Conservation (phyloP, 805 yeast genomes). For the Zygoascus ofunaensis region DNA sequence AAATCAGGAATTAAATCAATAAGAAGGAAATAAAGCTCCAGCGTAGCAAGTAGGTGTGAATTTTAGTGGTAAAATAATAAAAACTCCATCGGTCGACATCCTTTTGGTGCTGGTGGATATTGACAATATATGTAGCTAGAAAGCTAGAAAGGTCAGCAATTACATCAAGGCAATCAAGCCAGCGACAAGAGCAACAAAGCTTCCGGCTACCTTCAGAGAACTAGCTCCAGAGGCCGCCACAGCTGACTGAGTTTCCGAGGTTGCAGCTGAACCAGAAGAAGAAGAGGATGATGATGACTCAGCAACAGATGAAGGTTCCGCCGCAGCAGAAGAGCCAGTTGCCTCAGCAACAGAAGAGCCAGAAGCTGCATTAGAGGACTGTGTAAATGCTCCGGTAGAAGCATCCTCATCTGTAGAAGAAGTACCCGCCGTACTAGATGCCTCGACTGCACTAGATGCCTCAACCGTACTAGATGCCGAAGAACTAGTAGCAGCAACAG, state of each 20-base stretch:
- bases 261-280: background rate
- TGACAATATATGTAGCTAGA: no score
- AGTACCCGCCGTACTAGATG: conserved; percentile 6
- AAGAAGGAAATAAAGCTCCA: no score
- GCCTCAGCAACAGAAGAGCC: conserved; percentile 6
- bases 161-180: background rate
- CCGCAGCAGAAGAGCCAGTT: conserved; percentile 6
- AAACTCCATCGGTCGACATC: no score
- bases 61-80: no score
- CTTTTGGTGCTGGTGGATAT: no score
- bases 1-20: no score
- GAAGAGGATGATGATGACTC: background rate
- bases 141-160: no score
- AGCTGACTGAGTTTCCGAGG: conserved; percentile 1
- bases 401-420: conserved; percentile 12
- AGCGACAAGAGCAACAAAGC: background rate
- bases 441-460: conserved; percentile 11
- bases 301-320: conserved; percentile 9
- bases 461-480: conserved; percentile 10
- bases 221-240: background rate
- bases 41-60: no score
- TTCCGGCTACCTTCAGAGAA: background rate
- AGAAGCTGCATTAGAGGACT: conserved; percentile 15
- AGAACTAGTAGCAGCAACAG: conserved; percentile 14
- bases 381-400: conserved; percentile 10